Conservation (phyloP, 345 rosid genomes). For the Carallia pectinifolia region DNA sequence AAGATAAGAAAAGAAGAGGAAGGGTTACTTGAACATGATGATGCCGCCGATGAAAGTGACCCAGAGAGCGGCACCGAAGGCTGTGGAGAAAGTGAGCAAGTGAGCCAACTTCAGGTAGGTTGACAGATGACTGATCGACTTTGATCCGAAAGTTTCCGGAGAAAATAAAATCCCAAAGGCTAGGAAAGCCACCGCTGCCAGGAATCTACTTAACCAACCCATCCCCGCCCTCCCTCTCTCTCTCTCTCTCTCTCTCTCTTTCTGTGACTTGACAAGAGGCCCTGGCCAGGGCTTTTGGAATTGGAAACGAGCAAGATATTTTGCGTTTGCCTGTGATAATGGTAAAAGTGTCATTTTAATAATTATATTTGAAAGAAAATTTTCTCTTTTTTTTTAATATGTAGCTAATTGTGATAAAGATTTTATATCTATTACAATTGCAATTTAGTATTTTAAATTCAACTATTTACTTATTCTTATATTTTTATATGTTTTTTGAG, state of each 20-base stretch:
- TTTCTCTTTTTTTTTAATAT: too few species aligned
- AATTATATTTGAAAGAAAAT: too few species aligned
- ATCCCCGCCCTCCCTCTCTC: constrained; percentile 31
- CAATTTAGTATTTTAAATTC: too few species aligned
- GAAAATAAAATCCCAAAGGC: constrained; percentile 80
- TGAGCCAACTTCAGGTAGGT: constrained; percentile 75
- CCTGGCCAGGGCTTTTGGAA: neutral
- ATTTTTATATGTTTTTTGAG: too few species aligned
- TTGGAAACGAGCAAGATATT: too few species aligned
- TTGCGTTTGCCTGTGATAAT: too few species aligned
- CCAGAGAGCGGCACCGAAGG: constrained; percentile 96
- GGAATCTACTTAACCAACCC: constrained; percentile 81
- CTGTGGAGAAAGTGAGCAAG: constrained; percentile 85
- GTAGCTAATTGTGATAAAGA: too few species aligned
- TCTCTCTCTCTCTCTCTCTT: neutral
- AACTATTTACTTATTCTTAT: too few species aligned
- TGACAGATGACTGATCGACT: constrained; percentile 40
- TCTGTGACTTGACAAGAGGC: too few species aligned
- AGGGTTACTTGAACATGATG: constrained; percentile 89
- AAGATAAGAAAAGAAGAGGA: neutral
- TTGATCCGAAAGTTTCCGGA: constrained; percentile 86
- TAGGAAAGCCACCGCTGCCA: constrained; percentile 67
- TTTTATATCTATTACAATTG: too few species aligned
- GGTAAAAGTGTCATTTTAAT: too few species aligned
- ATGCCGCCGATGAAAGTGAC: constrained; percentile 98